Percentiles rank a stretch among this genome's conserved stretches.
Evolutionary conservation across 2,329 filamentous ascomycete genomes (phyloP).

Genomic region (Coniochaeta prunicola): DNA sequence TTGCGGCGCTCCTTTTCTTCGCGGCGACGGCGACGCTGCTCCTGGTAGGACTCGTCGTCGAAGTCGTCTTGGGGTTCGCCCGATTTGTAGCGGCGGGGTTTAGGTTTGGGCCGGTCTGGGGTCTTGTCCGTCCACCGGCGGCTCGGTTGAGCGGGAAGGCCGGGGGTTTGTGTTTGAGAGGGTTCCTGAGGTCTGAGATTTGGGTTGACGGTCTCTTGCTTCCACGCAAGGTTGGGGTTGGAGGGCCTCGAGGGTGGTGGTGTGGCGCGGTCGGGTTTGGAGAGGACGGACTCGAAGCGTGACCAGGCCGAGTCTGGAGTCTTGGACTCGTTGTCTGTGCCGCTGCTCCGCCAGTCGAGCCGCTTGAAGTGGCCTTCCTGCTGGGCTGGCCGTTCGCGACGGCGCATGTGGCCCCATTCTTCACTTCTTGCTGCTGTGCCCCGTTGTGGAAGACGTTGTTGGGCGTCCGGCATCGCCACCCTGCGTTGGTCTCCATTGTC

Average conservation of each 20-base stretch:
- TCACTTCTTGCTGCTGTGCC: not conserved
- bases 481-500: not conserved
- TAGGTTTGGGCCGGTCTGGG: not conserved
- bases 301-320: not conserved
- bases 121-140: not conserved
- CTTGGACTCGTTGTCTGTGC: not conserved
- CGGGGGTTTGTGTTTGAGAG: not conserved
- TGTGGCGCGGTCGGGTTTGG: not conserved
- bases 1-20: slow-evolving; percentile 33
- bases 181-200: not conserved
- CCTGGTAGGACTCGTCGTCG: slow-evolving; percentile 29
- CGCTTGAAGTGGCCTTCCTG: not conserved
- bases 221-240: not conserved
- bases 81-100: slow-evolving; percentile 10
- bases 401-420: slow-evolving; percentile 2
- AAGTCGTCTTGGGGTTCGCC: slow-evolving; percentile 28
- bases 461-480: not conserved
- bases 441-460: not conserved
- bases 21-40: slow-evolving; percentile 32
- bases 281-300: not conserved
- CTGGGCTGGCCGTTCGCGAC: not conserved
- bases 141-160: not conserved
- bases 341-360: not conserved
- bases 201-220: not conserved
- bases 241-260: not conserved